These are phyloP conservation scores for Nemania bipapillata DNA, from an alignment of 2,329 filamentous ascomycete genomes.

Conservation along the genomic window DNA sequence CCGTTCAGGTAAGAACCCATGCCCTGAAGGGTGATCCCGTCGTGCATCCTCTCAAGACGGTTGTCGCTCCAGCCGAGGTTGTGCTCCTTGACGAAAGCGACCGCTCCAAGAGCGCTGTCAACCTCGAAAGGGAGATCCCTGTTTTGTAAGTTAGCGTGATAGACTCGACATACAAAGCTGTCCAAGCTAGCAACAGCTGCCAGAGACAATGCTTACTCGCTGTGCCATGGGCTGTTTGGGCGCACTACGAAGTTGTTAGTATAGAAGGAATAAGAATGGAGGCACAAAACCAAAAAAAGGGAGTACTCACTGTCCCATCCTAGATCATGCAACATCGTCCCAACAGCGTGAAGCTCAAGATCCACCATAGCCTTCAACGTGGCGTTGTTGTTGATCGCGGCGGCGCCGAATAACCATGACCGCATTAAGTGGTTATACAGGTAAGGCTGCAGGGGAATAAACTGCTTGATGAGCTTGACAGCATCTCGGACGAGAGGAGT, in stretches of 20 bases:
- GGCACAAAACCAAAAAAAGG: not conserved
- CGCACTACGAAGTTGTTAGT: slow-evolving; percentile 29
- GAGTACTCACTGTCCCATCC: slow-evolving; percentile 36
- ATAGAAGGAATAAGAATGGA: not conserved
- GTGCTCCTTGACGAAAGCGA: slow-evolving; percentile 26
- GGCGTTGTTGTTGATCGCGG: slow-evolving; percentile 36
- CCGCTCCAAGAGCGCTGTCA: slow-evolving; percentile 31
- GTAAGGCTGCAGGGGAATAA: slow-evolving; percentile 38
- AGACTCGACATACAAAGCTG: not conserved
- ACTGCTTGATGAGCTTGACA: slow-evolving; percentile 22
- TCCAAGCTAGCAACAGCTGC: not conserved
- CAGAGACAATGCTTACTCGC: not conserved
- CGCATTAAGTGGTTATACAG: slow-evolving; percentile 38
- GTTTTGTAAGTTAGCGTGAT: slow-evolving; percentile 11
- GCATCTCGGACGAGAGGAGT: slow-evolving; percentile 34
- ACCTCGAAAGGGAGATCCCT: slow-evolving; percentile 29
- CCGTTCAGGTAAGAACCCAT: slow-evolving; percentile 21
- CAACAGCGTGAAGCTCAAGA: slow-evolving; percentile 35
- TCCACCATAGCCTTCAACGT: slow-evolving; percentile 33
- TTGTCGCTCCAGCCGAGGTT: slow-evolving; percentile 8
- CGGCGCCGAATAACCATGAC: slow-evolving; percentile 36
- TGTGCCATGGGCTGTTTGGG: slow-evolving; percentile 30
- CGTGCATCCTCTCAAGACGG: slow-evolving; percentile 28
- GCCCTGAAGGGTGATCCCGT: slow-evolving; percentile 33
- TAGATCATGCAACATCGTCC: slow-evolving; percentile 34